Conservation (phyloP, 2,329 filamentous ascomycete genomes). For the Dactylella cylindrospora region DNA sequence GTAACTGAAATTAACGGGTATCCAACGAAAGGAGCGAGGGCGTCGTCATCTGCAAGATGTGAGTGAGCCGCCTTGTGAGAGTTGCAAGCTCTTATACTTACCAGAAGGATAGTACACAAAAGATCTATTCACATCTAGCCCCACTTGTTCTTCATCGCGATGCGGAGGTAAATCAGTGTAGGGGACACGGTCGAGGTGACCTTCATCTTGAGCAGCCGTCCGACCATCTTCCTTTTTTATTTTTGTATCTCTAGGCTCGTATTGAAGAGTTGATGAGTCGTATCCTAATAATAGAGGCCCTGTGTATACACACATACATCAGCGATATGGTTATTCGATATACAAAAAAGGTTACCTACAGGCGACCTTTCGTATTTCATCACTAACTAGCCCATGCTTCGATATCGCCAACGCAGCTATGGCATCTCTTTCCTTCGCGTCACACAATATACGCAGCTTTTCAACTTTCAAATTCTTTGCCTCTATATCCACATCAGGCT, state of each 20-base stretch:
- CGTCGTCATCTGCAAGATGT: constrained; percentile 14
- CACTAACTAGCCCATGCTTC: constrained; percentile 47
- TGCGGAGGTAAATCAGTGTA: constrained; percentile 65
- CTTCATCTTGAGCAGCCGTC: constrained; percentile 22
- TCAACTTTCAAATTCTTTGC: constrained; percentile 45
- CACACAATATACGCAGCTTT: constrained; percentile 45
- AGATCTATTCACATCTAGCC: constrained; percentile 89
- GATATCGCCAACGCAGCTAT: constrained; percentile 46
- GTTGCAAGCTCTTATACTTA: constrained; percentile 54
- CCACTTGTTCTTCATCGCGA: constrained; percentile 84
- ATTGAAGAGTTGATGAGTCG: constrained; percentile 45
- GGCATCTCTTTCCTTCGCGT: constrained; percentile 44
- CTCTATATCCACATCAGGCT: constrained; percentile 20
- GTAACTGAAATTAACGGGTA: constrained; percentile 36
- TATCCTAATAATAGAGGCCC: constrained; percentile 54
- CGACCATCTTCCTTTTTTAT: constrained; percentile 40
- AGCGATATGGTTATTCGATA: not conserved
- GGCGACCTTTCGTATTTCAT: constrained; percentile 47
- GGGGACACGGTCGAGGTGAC: constrained; percentile 42
- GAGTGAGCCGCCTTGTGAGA: constrained; percentile 40
- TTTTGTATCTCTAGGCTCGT: constrained; percentile 44
- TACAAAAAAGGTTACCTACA: constrained; percentile 43
- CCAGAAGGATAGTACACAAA: constrained; percentile 93
- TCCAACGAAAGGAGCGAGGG: constrained; percentile 15
- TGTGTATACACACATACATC: constrained; percentile 24